Base-by-base conservation (phyloP, 2,329 filamentous ascomycete genomes). In the Apiospora saccharicola region DNA sequence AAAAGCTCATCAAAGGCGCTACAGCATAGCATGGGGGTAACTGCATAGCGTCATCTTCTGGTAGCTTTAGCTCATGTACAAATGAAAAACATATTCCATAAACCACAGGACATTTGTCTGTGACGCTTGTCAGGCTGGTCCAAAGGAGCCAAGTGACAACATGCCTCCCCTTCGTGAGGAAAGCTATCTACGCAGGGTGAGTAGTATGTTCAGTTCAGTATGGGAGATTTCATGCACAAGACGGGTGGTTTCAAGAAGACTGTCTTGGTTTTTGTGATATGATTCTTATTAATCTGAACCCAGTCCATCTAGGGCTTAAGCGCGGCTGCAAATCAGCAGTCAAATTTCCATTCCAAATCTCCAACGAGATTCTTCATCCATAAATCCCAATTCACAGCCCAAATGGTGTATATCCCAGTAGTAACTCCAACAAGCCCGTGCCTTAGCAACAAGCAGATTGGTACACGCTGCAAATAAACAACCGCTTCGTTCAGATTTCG, bases 21-120 rank as follows among this genome's bases (percentile, higher is more conserved):
- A 41, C 57, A 64, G 57, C 57, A 64, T 64, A 64, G 57, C 57
- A 64, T 64, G 37, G 57, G 57, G 34, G 19, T 41, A 41, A 14
- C 10, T 64, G 34, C 34, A 41, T 64, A 64, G 57, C 57, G 57
- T 64, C 57, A 41, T 24, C 57, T 64, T 64, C 12, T 41, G 57
- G 34, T 41, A 64, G 57, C 57, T 64, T 64, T 41, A n/a, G 34
- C 30, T 64, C 22, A 34, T 64, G 57, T 64, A 61, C 16, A 61
- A 37, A 24, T 14, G 19, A 30, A 61, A 22, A 37, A 61, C 1
- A 61, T 22, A 64, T 41, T 37, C 1, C 19, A 37, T 34, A 10
- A 61, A 37, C 22, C 19, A 37, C 30, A 8, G 5, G 16, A 10
- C 30, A 61, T 1, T 57, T 34, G 3, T 34, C 26, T 10, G n/a